phyloP scores from a whole-genome alignment of 2,329 filamentous ascomycete species.

The Fusarium pseudoanthophilum region DNA sequence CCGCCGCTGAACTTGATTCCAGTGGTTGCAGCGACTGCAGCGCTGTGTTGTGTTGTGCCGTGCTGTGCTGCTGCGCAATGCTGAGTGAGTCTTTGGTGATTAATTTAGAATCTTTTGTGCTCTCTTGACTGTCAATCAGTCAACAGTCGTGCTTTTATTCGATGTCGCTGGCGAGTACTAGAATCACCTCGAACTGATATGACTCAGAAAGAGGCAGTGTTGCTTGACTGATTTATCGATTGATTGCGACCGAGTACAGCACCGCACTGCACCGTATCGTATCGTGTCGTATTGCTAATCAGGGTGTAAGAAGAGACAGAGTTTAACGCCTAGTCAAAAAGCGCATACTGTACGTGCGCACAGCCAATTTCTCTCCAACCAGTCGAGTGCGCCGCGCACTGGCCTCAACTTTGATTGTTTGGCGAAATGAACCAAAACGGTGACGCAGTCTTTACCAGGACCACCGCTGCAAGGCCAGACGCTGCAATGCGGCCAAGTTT shows the following conservation, averaged over 20 bases:
- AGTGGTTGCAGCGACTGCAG: background rate
- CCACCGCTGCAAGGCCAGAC: conserved; percentile 33
- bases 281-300: conserved; percentile 32
- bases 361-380: conserved; percentile 30
- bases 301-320: conserved; percentile 30
- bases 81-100: conserved; percentile 1
- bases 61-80: conserved; percentile 5
- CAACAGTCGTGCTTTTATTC: background rate
- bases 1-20: conserved; percentile 10
- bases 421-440: conserved; percentile 41
- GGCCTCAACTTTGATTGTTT: conserved; percentile 26
- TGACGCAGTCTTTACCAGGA: conserved; percentile 40
- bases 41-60: background rate
- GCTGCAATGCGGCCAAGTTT: conserved; percentile 38
- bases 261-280: background rate
- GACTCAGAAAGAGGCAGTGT: conserved; percentile 39
- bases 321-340: conserved; percentile 42
- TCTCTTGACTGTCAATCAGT: background rate
- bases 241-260: background rate
- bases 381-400: conserved; percentile 37
- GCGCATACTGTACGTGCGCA: conserved; percentile 19
- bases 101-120: conserved; percentile 1
- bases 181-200: conserved; percentile 20
- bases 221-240: background rate
- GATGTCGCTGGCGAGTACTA: conserved; percentile 6